These are phyloP conservation scores for Microdochium paspali DNA, from an alignment of 2,329 filamentous ascomycete species.

Conservation along the genomic window DNA sequence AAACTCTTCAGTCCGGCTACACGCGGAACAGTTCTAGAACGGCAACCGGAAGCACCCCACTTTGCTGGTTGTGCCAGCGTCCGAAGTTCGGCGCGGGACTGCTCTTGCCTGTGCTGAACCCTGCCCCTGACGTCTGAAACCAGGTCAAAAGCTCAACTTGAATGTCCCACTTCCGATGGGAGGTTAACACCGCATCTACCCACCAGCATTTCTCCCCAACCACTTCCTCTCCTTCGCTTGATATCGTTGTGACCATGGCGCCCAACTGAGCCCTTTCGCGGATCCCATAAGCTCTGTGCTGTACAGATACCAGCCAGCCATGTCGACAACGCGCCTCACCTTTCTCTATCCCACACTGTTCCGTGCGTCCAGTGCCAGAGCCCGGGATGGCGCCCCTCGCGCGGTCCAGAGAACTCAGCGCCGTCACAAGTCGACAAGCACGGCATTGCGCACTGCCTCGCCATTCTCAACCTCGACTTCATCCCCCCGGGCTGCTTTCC, in stretches of 20 bases:
- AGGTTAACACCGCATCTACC: too few relatives aligned
- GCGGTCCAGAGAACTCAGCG: background rate
- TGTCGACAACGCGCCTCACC: constrained; percentile 53
- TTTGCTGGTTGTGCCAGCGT: background rate
- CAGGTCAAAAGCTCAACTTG: too few relatives aligned
- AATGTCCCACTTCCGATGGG: too few relatives aligned
- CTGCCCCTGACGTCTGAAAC: background rate
- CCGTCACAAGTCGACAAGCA: constrained; percentile 18
- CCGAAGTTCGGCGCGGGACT: background rate
- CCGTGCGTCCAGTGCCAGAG: constrained; percentile 27
- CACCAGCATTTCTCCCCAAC: too few relatives aligned
- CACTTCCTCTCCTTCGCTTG: too few relatives aligned
- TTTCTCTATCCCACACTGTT: constrained; percentile 63
- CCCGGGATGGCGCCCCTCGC: background rate
- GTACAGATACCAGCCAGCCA: constrained; percentile 19
- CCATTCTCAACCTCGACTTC: constrained; percentile 23
- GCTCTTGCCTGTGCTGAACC: background rate
- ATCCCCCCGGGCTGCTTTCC: constrained; percentile 33
- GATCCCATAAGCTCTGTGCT: background rate
- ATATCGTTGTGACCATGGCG: background rate
- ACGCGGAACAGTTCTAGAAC: too few relatives aligned
- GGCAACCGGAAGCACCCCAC: too few relatives aligned
- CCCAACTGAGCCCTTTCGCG: too few relatives aligned
- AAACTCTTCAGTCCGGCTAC: too few relatives aligned
- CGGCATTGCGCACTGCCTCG: constrained; percentile 14